Percentiles rank a stretch among this genome's conserved stretches.
phyloP scores from a whole-genome alignment of 352 stramenopile species.

The Phytopythium cucurbitacearum region DNA sequence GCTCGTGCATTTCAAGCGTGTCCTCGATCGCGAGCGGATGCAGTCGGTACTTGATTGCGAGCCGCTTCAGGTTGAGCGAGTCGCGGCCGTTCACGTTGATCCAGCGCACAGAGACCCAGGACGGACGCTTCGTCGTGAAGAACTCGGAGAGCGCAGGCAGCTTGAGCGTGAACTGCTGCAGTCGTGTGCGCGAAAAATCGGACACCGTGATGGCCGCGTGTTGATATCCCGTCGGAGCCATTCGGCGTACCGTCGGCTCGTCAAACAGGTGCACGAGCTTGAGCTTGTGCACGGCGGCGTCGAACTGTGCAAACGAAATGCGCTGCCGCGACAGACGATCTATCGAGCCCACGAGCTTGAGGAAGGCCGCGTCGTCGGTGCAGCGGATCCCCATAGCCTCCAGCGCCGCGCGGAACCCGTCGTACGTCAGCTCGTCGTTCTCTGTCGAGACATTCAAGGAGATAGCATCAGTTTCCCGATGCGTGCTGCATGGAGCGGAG shows the following conservation, averaged over 20 bases:
- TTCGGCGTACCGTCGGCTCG: slow-evolving; percentile 51
- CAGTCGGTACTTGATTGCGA: slow-evolving; percentile 86
- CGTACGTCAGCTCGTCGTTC: slow-evolving; percentile 45
- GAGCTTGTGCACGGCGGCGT: slow-evolving; percentile 78
- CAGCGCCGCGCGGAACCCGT: slow-evolving; percentile 51
- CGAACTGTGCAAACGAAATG: slow-evolving; percentile 72
- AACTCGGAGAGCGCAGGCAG: slow-evolving; percentile 53
- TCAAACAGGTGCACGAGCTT: slow-evolving; percentile 87
- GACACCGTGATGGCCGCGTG: slow-evolving; percentile 62
- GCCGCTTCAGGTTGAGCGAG: slow-evolving; percentile 77
- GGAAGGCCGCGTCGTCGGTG: slow-evolving; percentile 58
- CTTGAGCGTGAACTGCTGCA: slow-evolving; percentile 65
- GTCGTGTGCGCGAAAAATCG: slow-evolving; percentile 70
- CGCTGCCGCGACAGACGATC: slow-evolving; percentile 33
- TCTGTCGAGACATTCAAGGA: slow-evolving; percentile 9
- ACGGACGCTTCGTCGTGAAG: slow-evolving; percentile 66
- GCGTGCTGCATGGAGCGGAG: background rate
- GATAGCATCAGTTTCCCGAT: background rate
- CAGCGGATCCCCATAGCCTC: slow-evolving; percentile 72
- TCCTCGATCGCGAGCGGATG: slow-evolving; percentile 85
- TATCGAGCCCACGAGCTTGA: slow-evolving; percentile 69
- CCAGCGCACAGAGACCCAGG: slow-evolving; percentile 84
- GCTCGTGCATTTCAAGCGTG: slow-evolving; percentile 83
- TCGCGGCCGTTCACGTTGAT: slow-evolving; percentile 83
- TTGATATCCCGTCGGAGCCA: slow-evolving; percentile 46